Conservation (phyloP, 257 asterid species). For the Mentha longifolia region DNA sequence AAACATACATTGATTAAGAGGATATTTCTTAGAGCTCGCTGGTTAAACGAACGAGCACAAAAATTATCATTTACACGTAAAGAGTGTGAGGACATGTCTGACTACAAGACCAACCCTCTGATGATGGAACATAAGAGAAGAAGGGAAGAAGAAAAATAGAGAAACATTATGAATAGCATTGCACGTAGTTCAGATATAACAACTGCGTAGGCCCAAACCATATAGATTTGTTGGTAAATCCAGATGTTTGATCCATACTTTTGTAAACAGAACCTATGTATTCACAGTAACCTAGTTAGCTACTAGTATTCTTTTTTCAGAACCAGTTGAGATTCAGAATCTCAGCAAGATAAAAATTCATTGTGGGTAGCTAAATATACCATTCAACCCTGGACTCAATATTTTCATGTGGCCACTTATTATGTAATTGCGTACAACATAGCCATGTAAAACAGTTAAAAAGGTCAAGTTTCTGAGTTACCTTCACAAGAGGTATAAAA, state of each 20-base stretch:
- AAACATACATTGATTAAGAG: background rate
- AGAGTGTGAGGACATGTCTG: background rate
- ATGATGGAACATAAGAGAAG: background rate
- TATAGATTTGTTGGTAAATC: background rate
- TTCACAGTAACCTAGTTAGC: background rate
- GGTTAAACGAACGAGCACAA: background rate
- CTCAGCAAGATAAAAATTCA: background rate
- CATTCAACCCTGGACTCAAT: background rate
- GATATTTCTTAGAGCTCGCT: background rate
- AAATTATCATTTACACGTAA: background rate
- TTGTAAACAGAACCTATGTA: background rate
- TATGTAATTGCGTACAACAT: background rate
- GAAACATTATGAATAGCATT: background rate
- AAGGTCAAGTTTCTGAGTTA: constrained; percentile 6
- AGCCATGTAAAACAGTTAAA: background rate
- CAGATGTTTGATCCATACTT: background rate
- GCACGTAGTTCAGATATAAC: background rate
- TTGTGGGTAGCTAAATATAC: background rate
- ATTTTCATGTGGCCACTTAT: background rate
- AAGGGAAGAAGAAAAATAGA: background rate
- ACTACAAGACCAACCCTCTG: background rate
- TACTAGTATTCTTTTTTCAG: background rate
- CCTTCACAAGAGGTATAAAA: constrained; percentile 64
- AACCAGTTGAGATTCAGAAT: background rate
- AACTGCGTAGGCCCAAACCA: background rate